phyloP scores from a whole-genome alignment of 176 grass and related monocot genomes.

The Rhynchospora breviuscula region DNA sequence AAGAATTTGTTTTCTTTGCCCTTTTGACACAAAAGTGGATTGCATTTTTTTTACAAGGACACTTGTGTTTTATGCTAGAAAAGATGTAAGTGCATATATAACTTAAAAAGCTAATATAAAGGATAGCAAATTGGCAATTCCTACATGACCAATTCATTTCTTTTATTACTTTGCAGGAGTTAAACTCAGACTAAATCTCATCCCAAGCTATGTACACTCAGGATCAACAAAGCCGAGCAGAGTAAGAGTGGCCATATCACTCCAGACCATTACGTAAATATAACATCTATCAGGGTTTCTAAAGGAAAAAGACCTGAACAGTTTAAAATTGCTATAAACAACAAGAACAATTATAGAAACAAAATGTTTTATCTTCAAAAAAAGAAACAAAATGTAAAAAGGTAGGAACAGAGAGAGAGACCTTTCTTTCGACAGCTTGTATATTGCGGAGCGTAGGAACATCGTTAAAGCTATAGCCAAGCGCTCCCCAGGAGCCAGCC shows the following conservation, averaged over 20 bases:
- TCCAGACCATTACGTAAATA: neutral
- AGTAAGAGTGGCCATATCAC: neutral
- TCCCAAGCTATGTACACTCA: neutral
- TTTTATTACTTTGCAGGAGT: neutral
- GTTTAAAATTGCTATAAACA: neutral
- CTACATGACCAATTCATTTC: neutral
- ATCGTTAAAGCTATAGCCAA: constrained; percentile 12
- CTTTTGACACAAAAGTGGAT: constrained; percentile 5
- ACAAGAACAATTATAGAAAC: neutral
- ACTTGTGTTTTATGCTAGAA: neutral
- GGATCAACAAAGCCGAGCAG: neutral
- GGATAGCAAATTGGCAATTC: neutral
- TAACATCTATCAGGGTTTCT: neutral
- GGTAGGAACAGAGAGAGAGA: neutral
- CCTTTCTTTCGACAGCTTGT: constrained; percentile 23
- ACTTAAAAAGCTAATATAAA: neutral
- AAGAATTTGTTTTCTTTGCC: neutral
- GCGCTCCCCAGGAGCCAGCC: constrained; percentile 1
- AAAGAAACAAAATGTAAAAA: neutral
- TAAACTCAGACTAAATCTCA: neutral
- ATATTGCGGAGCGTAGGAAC: constrained; percentile 26
- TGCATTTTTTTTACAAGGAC: neutral
- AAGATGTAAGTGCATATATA: neutral
- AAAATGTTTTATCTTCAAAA: too few relatives aligned
- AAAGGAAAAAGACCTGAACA: neutral